Evolutionary conservation across 2,329 filamentous ascomycete species (phyloP).

Genomic region (Colletotrichum aenigma): DNA sequence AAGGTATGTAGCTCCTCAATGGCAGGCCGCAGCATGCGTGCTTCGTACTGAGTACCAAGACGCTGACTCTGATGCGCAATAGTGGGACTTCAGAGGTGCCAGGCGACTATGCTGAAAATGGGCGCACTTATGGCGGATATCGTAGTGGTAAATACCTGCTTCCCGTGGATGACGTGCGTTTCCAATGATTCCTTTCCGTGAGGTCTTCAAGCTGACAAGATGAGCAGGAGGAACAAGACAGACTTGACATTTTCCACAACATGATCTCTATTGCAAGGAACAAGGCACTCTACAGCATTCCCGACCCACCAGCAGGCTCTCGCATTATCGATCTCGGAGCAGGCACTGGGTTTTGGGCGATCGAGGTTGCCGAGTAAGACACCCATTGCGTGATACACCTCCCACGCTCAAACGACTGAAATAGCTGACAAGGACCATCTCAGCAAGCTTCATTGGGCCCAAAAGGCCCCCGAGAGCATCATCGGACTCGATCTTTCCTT

Average conservation of each 20-base stretch:
- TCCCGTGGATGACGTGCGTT: conserved; percentile 76
- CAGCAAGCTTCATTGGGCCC: conserved; percentile 9
- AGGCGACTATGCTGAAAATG: conserved; percentile 63
- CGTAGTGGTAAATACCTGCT: conserved; percentile 74
- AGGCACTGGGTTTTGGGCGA: conserved; percentile 90
- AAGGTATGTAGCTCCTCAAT: conserved; percentile 25
- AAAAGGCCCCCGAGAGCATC: conserved; percentile 26
- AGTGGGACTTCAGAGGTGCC: not conserved
- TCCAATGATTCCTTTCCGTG: not conserved
- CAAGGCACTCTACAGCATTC: conserved; percentile 30
- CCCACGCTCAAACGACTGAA: not conserved
- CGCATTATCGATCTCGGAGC: conserved; percentile 74
- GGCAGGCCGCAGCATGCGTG: not conserved
- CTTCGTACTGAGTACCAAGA: not conserved
- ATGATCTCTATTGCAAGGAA: conserved; percentile 71
- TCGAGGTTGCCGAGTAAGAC: conserved; percentile 79
- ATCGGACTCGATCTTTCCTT: conserved; percentile 44
- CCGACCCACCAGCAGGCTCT: conserved; percentile 22
- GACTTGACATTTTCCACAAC: conserved; percentile 83
- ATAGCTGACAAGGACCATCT: not conserved
- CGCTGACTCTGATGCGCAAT: not conserved
- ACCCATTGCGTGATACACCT: not conserved
- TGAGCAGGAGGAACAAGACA: conserved; percentile 70
- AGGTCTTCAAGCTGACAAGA: not conserved
- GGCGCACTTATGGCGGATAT: conserved; percentile 71